phyloP scores from a whole-genome alignment of 1,139 yeast species.

The Geotrichum carabidarum region DNA sequence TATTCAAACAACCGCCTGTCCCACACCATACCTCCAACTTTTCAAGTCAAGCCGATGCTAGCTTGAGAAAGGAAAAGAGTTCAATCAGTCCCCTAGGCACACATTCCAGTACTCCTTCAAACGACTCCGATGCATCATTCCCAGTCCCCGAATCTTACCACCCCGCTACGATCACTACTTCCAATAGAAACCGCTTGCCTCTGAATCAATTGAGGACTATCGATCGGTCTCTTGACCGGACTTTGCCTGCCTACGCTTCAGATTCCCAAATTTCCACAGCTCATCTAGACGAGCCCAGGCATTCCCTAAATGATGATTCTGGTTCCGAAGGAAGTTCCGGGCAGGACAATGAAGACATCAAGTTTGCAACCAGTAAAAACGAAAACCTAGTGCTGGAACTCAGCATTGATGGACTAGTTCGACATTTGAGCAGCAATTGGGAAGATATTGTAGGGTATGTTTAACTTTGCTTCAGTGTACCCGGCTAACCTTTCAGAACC shows the following conservation, averaged over 20 bases:
- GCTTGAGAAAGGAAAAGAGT: background rate
- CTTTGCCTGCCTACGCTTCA: background rate
- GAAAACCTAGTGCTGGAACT: constrained; percentile 85
- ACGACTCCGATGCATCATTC: constrained; percentile 1
- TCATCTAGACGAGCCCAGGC: background rate
- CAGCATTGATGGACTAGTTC: constrained; percentile 71
- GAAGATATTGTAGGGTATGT: constrained; percentile 50
- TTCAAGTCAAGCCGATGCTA: constrained; percentile 2
- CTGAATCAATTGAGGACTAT: background rate
- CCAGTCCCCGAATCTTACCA: background rate
- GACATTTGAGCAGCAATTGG: constrained; percentile 74
- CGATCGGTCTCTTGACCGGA: background rate
- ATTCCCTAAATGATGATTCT: constrained; percentile 5
- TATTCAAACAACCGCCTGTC: background rate
- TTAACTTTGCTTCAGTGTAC: background rate
- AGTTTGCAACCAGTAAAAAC: constrained; percentile 56
- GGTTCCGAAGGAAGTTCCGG: constrained; percentile 7
- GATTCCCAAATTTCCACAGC: constrained; percentile 6
- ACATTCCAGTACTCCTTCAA: constrained; percentile 6
- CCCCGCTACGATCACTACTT: background rate
- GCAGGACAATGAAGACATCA: constrained; percentile 31
- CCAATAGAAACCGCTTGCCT: background rate
- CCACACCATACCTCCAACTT: background rate
- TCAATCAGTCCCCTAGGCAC: constrained; percentile 1
- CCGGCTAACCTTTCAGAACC: constrained; percentile 45